Evolutionary conservation across 495 filamentous ascomycete species (phyloP), one percentile per base, ranked within the genome.

Genomic region (Podospora pseudocomata): DNA sequence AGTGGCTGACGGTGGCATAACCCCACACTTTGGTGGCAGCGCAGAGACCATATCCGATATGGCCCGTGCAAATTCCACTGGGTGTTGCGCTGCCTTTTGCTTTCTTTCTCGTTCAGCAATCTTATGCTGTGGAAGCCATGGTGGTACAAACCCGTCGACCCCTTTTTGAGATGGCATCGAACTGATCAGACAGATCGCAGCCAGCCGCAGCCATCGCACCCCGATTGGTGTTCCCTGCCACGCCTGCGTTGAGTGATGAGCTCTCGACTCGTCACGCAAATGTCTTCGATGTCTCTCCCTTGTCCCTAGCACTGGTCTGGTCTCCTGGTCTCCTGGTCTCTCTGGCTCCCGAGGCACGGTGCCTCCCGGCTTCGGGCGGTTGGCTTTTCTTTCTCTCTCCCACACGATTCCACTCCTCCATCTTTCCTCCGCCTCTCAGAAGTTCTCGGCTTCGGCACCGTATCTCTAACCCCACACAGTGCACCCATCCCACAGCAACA

Each of bases 191-290:
- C 16, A 55, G 57, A 66, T 63, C 59, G 53, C 11, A 55, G 49
- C 60, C 60, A 63, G 61, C 61, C 61, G 61, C 61, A 63, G 27
- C n/a, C 39, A 19, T 58, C 39, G 23, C 27, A 15, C 18, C 63
- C 59, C 70, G 59, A 72, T 72, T 70, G 68, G 64, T 55, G 68
- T 49, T 53, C 67, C 66, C 44, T 70, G 66, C 71, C 30, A 32
- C 30, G 30, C 30, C 30, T 32, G 30, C 30, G 30, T 32, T 23
- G 23, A 23, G 23, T 23, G 23, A 23, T 23, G 23, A 23, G 23
- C 23, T 23, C 62, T 66, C 65, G 58, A 58, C 65, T 66, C 64
- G 55, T 70, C 70, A 72, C 63, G 64, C 67, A 18, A 27, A 60
- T 67, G 59, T 67, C 49, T 67, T 39, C 49, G 1, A 5, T 34